Evolutionary conservation across 768 basidiomycete genomes (phyloP), one percentile per base, ranked within the genome.

Genomic region (Serendipita sp.): DNA sequence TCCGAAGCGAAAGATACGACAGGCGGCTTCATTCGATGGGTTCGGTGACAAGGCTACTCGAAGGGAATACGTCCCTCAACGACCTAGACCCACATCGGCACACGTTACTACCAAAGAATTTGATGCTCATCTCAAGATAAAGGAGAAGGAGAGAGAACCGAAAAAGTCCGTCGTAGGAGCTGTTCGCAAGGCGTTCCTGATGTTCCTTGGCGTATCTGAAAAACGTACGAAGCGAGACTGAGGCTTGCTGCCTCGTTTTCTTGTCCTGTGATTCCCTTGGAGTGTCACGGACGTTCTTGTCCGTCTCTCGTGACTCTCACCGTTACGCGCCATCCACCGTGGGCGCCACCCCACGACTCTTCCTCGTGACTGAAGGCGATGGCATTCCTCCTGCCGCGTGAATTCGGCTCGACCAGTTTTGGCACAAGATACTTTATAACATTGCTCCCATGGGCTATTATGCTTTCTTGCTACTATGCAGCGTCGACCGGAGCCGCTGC

Each of bases 11-110:
- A 60, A 60, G 56, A 34, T 60, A n/a, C 56, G 56, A n/a, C 56
- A 60, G 32, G 56, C 56, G 3, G 56, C 56, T 30, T 60, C 56
- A n/a, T 60, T 60, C 10, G 56, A 60, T 60, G 56, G 56, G 28
- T 30, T 60, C 34, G 30, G 56, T 1, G 36, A 28, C 11, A 34
- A 11, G 28, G 41, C 4, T 8, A 28, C 56, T 23, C 16, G 28
- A 32, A 16, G 56, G 35, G 56, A 60, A 28, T 32, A 4, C 4
- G 10, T 30, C n/a, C 30, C 56, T 38, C 16, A 35, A 8, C 30
- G 30, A 8, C 56, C 56, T 8, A 32, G 56, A 34, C 56, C 56
- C 10, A 35, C 35, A 36, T 60, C 56, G 3, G 56, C 28, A 28
- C 18, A 60, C 36, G 8, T 60, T 10, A 36, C 16, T 8, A 32